These are phyloP conservation scores for Suillus bovinus DNA, from an alignment of 768 basidiomycete species.

Conservation along the genomic window DNA sequence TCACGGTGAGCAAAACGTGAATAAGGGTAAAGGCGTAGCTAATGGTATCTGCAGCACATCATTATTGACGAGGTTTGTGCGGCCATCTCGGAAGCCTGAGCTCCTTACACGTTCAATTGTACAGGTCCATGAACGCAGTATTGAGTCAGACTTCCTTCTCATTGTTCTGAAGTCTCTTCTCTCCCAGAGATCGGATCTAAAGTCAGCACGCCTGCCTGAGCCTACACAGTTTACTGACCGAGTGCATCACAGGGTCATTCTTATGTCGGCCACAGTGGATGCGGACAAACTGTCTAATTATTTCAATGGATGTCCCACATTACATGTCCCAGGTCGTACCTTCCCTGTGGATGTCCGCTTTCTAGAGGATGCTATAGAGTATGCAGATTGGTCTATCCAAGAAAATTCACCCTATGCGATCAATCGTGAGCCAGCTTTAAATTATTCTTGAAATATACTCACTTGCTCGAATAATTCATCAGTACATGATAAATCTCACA, in stretches of 20 bases:
- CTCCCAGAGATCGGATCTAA: slow-evolving; percentile 76
- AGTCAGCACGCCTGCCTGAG: slow-evolving; percentile 44
- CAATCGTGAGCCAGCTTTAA: slow-evolving; percentile 47
- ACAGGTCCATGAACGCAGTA: slow-evolving; percentile 92
- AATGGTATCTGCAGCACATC: slow-evolving; percentile 61
- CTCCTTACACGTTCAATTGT: not conserved
- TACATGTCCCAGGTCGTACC: slow-evolving; percentile 91
- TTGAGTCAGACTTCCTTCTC: slow-evolving; percentile 95
- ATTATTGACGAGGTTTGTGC: slow-evolving; percentile 85
- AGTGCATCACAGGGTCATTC: slow-evolving; percentile 60
- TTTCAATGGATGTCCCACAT: slow-evolving; percentile 82
- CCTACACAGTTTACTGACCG: slow-evolving; percentile 9
- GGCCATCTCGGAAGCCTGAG: slow-evolving; percentile 1
- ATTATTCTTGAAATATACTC: slow-evolving; percentile 1
- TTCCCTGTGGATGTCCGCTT: slow-evolving; percentile 88
- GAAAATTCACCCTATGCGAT: slow-evolving; percentile 82
- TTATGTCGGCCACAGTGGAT: slow-evolving; percentile 98
- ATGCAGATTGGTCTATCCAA: slow-evolving; percentile 73
- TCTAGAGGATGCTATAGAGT: slow-evolving; percentile 90
- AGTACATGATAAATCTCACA: slow-evolving; percentile 67
- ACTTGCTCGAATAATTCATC: slow-evolving; percentile 2
- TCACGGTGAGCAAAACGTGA: slow-evolving; percentile 63
- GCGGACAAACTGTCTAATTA: slow-evolving; percentile 86
- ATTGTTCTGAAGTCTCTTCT: slow-evolving; percentile 89
- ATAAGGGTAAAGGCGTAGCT: slow-evolving; percentile 7